These are phyloP conservation scores for Coniochaeta sp. DNA, from an alignment of 2,329 filamentous ascomycete species.

Conservation along the genomic window DNA sequence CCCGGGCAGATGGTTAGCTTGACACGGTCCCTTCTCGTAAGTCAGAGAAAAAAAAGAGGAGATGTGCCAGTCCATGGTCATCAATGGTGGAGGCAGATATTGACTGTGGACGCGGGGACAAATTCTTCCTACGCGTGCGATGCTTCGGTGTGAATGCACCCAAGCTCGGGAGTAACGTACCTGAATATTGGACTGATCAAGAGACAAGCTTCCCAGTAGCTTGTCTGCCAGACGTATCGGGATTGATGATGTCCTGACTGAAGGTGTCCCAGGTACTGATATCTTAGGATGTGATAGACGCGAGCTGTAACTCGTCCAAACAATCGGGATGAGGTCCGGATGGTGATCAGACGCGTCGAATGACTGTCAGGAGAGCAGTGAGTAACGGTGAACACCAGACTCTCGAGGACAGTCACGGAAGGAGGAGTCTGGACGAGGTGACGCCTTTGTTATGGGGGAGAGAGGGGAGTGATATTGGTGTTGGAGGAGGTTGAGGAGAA, in stretches of 20 bases:
- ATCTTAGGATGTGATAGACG: conserved; percentile 1
- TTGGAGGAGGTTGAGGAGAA: conserved; percentile 13
- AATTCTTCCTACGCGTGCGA: neutral
- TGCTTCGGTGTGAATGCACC: neutral
- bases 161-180: neutral
- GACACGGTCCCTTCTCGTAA: neutral
- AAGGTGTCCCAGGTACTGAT: neutral
- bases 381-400: neutral
- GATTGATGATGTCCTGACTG: neutral
- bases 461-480: conserved; percentile 12
- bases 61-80: neutral
- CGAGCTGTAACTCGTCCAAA: neutral
- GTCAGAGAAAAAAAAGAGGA: neutral
- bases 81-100: neutral
- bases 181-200: neutral
- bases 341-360: neutral
- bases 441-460: conserved; percentile 17
- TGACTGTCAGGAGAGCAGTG: neutral
- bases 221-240: neutral
- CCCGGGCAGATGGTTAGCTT: neutral
- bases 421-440: conserved; percentile 11
- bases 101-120: neutral
- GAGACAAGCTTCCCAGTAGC: conserved; percentile 2
- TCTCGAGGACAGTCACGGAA: conserved; percentile 4
- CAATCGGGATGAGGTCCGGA: neutral